Conservation (phyloP, 345 rosid genomes). For the Boechera divaricarpa region DNA sequence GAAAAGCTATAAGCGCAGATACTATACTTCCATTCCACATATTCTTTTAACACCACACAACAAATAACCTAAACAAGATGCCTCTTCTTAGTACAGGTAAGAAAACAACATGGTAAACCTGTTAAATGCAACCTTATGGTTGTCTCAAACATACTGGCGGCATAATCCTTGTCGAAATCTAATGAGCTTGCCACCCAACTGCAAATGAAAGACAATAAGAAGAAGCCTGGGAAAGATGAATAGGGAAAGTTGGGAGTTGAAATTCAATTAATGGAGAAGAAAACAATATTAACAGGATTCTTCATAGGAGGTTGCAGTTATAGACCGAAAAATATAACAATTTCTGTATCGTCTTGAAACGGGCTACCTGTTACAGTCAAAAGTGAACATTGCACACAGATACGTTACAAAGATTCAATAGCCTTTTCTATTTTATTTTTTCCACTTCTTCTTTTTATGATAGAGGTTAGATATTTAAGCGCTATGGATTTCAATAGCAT, state of each 20-base stretch:
- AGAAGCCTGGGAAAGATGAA: slow-evolving; percentile 21
- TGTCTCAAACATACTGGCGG: slow-evolving; percentile 97
- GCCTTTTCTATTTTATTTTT: not conserved
- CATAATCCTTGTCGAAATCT: slow-evolving; percentile 89
- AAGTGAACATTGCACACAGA: slow-evolving; percentile 8
- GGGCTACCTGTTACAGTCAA: not conserved
- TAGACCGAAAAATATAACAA: not conserved
- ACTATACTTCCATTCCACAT: slow-evolving; percentile 8
- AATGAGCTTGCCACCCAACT: slow-evolving; percentile 96
- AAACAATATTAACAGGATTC: slow-evolving; percentile 3
- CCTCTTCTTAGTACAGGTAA: slow-evolving; percentile 40
- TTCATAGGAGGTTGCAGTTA: not conserved
- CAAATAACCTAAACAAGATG: slow-evolving; percentile 34
- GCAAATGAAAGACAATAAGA: slow-evolving; percentile 44
- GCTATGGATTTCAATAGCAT: not conserved
- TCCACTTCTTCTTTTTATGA: not conserved
- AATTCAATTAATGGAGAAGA: not conserved
- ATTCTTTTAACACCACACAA: slow-evolving; percentile 4
- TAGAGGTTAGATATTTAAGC: not conserved
- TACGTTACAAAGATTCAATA: not conserved
- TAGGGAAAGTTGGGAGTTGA: not conserved
- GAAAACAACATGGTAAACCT: slow-evolving; percentile 69
- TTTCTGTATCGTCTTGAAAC: not conserved
- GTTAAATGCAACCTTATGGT: slow-evolving; percentile 94
- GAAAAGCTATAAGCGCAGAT: slow-evolving; percentile 14